Conservation (phyloP, 805 yeast species). For the Spencermartinsiella europaea region DNA sequence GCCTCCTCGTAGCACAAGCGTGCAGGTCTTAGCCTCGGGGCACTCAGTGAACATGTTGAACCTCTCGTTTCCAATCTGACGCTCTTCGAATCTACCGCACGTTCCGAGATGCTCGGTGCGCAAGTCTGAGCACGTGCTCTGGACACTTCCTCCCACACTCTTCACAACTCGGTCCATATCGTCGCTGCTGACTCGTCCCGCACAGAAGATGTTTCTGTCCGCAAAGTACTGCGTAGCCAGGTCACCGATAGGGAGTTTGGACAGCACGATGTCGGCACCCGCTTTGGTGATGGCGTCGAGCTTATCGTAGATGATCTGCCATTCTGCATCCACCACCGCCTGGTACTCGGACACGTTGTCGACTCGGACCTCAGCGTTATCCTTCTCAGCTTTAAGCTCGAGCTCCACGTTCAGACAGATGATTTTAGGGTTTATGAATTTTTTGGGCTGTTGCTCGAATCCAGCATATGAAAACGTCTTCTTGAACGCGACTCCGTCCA, state of each 20-base stretch:
- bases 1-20: conserved; percentile 91
- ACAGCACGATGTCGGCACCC: conserved; percentile 89
- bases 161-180: conserved; percentile 89
- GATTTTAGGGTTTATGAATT: conserved; percentile 72
- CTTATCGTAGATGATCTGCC: conserved; percentile 88
- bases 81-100: conserved; percentile 82
- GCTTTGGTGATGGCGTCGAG: conserved; percentile 73
- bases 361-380: conserved; percentile 96
- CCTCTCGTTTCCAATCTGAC: conserved; percentile 93
- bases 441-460: conserved; percentile 96
- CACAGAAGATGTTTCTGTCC: conserved; percentile 92
- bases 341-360: conserved; percentile 92
- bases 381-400: conserved; percentile 97
- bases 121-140: conserved; percentile 61
- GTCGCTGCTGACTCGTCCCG: conserved; percentile 85
- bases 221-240: conserved; percentile 98
- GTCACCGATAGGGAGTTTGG: conserved; percentile 96
- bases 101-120: conserved; percentile 71
- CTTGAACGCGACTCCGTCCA: conserved; percentile 94
- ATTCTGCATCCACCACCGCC: conserved; percentile 97
- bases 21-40: conserved; percentile 88
- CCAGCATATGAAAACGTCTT: conserved; percentile 98
- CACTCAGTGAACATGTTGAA: conserved; percentile 91
- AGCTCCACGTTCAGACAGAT: conserved; percentile 84
- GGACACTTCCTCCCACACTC: conserved; percentile 92